Conservation (phyloP, 2,329 filamentous ascomycete species). For the Apiospora sp. region DNA sequence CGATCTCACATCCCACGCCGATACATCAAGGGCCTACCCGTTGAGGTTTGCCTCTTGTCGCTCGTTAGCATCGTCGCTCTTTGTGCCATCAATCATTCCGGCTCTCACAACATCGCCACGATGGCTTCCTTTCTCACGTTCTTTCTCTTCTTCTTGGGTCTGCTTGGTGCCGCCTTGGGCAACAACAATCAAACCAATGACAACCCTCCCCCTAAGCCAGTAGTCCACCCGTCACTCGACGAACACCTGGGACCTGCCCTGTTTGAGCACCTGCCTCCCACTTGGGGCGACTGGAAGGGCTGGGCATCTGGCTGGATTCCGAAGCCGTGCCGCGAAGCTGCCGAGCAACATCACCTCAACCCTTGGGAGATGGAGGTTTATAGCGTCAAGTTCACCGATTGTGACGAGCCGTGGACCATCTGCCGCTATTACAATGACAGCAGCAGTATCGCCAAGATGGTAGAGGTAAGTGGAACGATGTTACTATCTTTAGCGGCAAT, state of each 20-base stretch:
- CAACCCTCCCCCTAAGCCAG: neutral
- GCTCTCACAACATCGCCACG: neutral
- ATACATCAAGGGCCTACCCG: neutral
- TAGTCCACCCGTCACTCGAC: neutral
- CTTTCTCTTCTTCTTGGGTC: neutral
- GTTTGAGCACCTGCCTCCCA: neutral
- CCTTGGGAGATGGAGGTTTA: slow-evolving; percentile 6
- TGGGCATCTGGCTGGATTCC: neutral
- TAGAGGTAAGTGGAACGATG: neutral
- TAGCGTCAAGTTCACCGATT: neutral
- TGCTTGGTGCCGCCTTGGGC: neutral
- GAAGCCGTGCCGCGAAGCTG: neutral
- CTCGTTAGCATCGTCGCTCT: neutral
- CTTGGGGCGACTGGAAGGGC: neutral
- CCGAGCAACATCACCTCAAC: neutral
- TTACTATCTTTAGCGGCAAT: neutral
- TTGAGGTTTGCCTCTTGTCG: neutral
- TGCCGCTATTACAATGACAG: neutral
- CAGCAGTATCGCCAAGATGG: neutral
- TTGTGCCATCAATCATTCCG: neutral
- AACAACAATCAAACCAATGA: neutral
- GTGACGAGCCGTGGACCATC: neutral
- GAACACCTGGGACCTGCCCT: neutral
- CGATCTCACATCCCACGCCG: neutral
- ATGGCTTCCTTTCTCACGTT: neutral